Conservation (phyloP, 495 filamentous ascomycete genomes). For the Usnea hakonensis region DNA sequence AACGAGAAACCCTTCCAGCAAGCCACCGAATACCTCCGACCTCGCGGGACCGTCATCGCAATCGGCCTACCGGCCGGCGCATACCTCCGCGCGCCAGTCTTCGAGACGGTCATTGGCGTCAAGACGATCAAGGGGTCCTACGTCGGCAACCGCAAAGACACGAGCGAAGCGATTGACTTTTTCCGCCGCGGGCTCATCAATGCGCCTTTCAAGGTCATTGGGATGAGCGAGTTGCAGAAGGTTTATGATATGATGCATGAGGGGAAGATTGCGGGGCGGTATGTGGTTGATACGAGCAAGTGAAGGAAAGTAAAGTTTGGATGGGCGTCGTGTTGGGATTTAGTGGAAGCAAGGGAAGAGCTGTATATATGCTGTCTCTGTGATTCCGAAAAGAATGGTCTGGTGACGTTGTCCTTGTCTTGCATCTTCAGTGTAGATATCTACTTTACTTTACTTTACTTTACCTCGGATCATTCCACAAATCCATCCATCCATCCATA, state of each 20-base stretch:
- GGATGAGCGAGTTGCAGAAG: conserved; percentile 65
- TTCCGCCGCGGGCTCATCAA: conserved; percentile 75
- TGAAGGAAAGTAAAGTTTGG: conserved; percentile 1
- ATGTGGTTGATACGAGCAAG: conserved; percentile 62
- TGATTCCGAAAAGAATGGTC: too few species aligned
- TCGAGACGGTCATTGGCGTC: conserved; percentile 79
- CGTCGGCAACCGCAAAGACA: conserved; percentile 83
- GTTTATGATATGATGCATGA: conserved; percentile 42
- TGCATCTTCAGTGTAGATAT: too few species aligned
- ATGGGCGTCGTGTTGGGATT: background rate
- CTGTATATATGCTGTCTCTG: too few species aligned
- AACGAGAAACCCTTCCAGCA: conserved; percentile 92
- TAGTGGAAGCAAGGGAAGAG: background rate
- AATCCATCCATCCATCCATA: too few species aligned
- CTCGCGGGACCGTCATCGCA: conserved; percentile 69
- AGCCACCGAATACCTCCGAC: conserved; percentile 75
- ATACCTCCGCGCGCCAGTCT: conserved; percentile 72
- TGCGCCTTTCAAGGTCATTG: conserved; percentile 74
- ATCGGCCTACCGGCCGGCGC: conserved; percentile 80
- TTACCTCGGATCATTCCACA: too few species aligned
- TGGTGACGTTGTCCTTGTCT: too few species aligned
- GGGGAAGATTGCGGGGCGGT: conserved; percentile 77
- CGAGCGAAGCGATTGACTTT: conserved; percentile 80
- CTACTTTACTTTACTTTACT: too few species aligned
- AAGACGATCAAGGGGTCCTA: conserved; percentile 89